phyloP scores from a whole-genome alignment of 768 basidiomycete genomes.

The Tremella fuciformis region DNA sequence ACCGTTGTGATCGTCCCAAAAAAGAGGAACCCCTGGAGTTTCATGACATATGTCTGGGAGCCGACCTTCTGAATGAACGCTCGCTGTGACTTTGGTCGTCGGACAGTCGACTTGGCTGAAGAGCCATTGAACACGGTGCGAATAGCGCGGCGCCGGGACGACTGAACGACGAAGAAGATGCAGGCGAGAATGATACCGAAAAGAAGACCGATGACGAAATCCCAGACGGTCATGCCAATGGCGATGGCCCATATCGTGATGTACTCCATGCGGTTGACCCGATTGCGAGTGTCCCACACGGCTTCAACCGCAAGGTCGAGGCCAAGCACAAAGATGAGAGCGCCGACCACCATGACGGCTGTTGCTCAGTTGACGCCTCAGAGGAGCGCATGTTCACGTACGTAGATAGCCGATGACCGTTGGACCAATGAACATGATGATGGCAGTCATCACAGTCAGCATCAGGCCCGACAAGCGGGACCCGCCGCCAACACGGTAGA shows the following conservation, averaged over 20 bases:
- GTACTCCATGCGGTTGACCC: conserved; percentile 68
- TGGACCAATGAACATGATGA: conserved; percentile 76
- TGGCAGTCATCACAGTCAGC: conserved; percentile 69
- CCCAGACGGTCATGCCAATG: conserved; percentile 78
- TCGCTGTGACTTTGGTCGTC: conserved; percentile 79
- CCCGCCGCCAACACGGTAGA: conserved; percentile 89
- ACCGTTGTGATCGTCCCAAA: conserved; percentile 79
- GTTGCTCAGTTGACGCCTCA: too few relatives aligned
- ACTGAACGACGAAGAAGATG: conserved; percentile 97
- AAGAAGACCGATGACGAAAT: conserved; percentile 89
- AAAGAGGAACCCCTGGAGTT: conserved; percentile 67
- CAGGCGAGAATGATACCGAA: conserved; percentile 91
- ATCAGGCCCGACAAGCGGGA: conserved; percentile 80
- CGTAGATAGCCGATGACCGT: conserved; percentile 88
- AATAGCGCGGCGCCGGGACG: conserved; percentile 79
- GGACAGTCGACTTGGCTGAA: conserved; percentile 81
- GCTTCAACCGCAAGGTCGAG: conserved; percentile 94
- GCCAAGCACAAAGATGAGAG: conserved; percentile 89
- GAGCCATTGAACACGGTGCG: conserved; percentile 78
- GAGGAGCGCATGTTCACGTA: conserved; percentile 53
- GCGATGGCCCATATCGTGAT: conserved; percentile 54
- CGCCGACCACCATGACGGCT: conserved; percentile 89
- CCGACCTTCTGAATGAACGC: conserved; percentile 90
- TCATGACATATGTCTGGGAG: conserved; percentile 81
- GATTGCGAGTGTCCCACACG: conserved; percentile 88